phyloP scores from a whole-genome alignment of 108 stramenopile genomes.

The Aurantiochytrium sp. region DNA sequence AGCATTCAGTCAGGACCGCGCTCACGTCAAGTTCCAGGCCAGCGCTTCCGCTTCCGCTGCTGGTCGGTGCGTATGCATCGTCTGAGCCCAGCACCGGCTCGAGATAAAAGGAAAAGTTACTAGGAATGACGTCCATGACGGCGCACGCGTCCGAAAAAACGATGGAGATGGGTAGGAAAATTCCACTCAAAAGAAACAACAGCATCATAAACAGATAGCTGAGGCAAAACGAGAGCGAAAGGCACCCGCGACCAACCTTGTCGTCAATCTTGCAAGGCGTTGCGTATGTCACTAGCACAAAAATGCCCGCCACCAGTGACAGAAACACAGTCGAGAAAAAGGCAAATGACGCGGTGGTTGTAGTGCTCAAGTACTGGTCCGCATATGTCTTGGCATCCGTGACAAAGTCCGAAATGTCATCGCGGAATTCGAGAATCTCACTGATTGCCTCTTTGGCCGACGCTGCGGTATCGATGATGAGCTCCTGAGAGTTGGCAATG shows the following conservation, averaged over 20 bases:
- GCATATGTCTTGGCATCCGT: neutral
- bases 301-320: neutral
- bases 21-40: neutral
- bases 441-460: neutral
- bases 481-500: neutral
- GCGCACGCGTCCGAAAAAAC: neutral
- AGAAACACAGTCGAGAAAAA: neutral
- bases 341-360: neutral
- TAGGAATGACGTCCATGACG: neutral
- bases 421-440: neutral
- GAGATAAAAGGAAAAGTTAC: neutral
- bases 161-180: neutral
- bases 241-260: neutral
- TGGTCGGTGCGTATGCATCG: neutral
- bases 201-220: neutral
- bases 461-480: neutral
- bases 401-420: neutral
- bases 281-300: neutral
- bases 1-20: neutral
- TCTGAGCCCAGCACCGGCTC: neutral
- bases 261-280: constrained; percentile 8
- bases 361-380: neutral
- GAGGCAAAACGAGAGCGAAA: neutral
- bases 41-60: neutral
- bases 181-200: neutral